Evolutionary conservation across 768 basidiomycete genomes (phyloP).

Genomic region (Mycena haematopus): DNA sequence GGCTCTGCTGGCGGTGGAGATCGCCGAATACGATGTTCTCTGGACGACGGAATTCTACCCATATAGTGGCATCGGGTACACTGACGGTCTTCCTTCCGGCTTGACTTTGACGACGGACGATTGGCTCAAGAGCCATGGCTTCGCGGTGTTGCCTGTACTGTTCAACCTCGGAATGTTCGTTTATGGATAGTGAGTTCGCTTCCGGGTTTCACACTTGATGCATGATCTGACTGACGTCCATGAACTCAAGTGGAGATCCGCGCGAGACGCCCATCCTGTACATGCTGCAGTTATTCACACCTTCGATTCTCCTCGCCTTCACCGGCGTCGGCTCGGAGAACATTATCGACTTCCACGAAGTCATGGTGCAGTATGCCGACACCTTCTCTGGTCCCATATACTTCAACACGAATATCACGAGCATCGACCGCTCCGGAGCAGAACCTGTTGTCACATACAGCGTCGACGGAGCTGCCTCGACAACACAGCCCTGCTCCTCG

Average conservation of each 20-base stretch:
- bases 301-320: conserved; percentile 6
- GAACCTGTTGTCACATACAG: conserved; percentile 5
- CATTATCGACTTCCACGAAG: conserved; percentile 16
- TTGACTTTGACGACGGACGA: conserved; percentile 12
- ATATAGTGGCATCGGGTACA: conserved; percentile 9
- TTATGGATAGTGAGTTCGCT: not conserved
- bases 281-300: conserved; percentile 13
- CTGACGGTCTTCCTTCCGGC: too few species aligned
- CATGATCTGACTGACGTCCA: too few species aligned
- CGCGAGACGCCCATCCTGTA: not conserved
- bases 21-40: conserved; percentile 10
- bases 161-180: conserved; percentile 13
- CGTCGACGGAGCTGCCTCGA: conserved; percentile 9
- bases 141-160: conserved; percentile 5
- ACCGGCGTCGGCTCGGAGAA: conserved; percentile 4
- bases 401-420: conserved; percentile 14
- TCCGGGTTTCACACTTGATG: too few species aligned
- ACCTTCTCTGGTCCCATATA: conserved; percentile 15
- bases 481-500: conserved; percentile 14
- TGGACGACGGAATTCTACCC: conserved; percentile 15
- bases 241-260: too few species aligned
- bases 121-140: conserved; percentile 12
- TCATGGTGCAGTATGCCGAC: conserved; percentile 14
- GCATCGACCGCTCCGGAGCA: not conserved
- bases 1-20: conserved; percentile 13